Conservation (phyloP, 1,284 basidiomycete genomes). For the Tylopilus sp. region DNA sequence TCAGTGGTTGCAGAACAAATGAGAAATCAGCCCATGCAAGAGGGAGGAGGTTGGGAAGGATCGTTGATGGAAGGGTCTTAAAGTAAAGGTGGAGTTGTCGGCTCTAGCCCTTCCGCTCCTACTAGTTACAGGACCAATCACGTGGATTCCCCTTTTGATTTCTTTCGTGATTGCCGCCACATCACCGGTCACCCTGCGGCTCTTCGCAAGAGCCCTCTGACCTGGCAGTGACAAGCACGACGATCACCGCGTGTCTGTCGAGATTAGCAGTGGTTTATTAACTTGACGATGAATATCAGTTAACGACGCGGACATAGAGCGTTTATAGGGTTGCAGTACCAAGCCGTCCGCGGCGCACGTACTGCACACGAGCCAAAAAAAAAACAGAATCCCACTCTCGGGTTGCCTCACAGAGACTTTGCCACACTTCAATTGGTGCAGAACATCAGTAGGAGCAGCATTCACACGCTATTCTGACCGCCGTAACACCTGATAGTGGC, state of each 20-base stretch:
- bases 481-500: no score
- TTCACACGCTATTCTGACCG: no score
- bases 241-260: conserved; percentile 4
- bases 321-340: not conserved
- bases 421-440: not conserved
- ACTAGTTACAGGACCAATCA: conserved; percentile 11
- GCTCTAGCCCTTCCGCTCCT: conserved; percentile 14
- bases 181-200: no score
- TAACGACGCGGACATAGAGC: conserved; percentile 15
- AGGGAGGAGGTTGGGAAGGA: not conserved
- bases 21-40: conserved; percentile 24
- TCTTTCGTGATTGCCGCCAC: conserved; percentile 8
- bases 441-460: no score
- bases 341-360: not conserved
- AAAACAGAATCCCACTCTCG: not conserved
- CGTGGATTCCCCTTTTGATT: conserved; percentile 9
- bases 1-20: not conserved
- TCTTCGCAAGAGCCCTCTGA: not conserved
- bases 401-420: not conserved
- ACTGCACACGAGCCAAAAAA: not conserved
- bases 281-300: no score
- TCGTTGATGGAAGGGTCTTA: conserved; percentile 10
- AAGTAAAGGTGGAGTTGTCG: conserved; percentile 15
- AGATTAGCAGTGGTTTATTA: not conserved
- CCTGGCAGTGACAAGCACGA: not conserved